Percentiles rank a stretch among this genome's conserved stretches.
phyloP scores from a whole-genome alignment of 805 yeast species.

The Candida orba region DNA sequence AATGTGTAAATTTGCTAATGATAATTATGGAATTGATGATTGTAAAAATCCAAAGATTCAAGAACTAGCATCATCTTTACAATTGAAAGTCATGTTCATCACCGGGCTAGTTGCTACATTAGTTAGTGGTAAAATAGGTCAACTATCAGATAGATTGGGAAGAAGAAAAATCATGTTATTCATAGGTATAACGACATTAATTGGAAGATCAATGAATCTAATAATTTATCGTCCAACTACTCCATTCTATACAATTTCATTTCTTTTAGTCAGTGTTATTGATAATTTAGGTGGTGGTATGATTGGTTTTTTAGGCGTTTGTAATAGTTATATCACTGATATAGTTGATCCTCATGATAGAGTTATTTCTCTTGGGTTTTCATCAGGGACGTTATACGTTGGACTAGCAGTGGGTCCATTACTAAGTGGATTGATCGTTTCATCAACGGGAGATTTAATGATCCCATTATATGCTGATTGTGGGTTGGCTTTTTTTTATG shows the following conservation, averaged over 20 bases:
- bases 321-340: constrained; percentile 69
- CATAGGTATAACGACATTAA: constrained; percentile 20
- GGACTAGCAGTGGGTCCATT: constrained; percentile 65
- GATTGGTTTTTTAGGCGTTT: constrained; percentile 45
- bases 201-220: constrained; percentile 17
- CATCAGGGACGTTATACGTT: constrained; percentile 50
- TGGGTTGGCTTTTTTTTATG: constrained; percentile 25
- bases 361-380: constrained; percentile 49
- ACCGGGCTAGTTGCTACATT: constrained; percentile 40
- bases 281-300: constrained; percentile 58
- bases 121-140: constrained; percentile 57
- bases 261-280: constrained; percentile 38
- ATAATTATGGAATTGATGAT: constrained; percentile 16
- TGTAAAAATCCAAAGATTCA: constrained; percentile 39
- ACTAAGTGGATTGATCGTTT: constrained; percentile 37
- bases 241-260: constrained; percentile 30
- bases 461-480: constrained; percentile 27
- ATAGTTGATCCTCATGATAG: constrained; percentile 57
- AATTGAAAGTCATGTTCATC: constrained; percentile 35
- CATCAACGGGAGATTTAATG: constrained; percentile 22
- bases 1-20: constrained; percentile 26
- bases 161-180: constrained; percentile 42
- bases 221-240: constrained; percentile 27
- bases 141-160: constrained; percentile 58
- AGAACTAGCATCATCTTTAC: constrained; percentile 38